A percentile compares a stretch with the other conserved stretches of the same genome.
phyloP scores from a whole-genome alignment of 106 monocot genomes.

The Dendrobium officinale region DNA sequence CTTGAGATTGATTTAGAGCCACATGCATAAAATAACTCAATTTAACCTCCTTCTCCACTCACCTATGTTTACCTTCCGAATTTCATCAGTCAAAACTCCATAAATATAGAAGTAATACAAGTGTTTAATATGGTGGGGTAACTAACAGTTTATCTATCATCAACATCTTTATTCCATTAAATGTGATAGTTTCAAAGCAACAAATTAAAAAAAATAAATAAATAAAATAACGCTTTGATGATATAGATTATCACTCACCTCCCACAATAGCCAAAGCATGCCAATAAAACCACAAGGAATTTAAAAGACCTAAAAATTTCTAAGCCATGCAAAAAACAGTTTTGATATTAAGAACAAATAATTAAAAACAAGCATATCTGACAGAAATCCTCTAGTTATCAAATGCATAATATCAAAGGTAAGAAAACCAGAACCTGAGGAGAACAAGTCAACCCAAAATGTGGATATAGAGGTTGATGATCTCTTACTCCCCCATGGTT shows the following conservation, averaged over 20 bases:
- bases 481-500: constrained; percentile 42
- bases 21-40: not conserved
- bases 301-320: not conserved
- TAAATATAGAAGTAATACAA: not conserved
- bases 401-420: not conserved
- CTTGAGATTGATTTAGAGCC: not conserved
- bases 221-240: not conserved
- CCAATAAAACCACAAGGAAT: not conserved
- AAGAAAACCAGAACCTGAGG: constrained; percentile 37
- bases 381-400: not conserved
- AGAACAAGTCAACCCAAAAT: constrained; percentile 53
- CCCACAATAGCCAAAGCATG: not conserved
- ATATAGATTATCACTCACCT: not conserved
- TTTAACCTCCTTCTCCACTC: not conserved
- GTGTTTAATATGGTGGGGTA: not conserved
- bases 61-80: not conserved
- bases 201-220: not conserved
- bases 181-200: not conserved
- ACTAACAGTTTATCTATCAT: not conserved
- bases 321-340: not conserved
- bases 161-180: not conserved
- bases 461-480: constrained; percentile 23
- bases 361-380: not conserved
- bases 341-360: not conserved
- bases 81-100: not conserved